phyloP scores from a whole-genome alignment of 495 filamentous ascomycete species.

The Penicillium roqueforti region DNA sequence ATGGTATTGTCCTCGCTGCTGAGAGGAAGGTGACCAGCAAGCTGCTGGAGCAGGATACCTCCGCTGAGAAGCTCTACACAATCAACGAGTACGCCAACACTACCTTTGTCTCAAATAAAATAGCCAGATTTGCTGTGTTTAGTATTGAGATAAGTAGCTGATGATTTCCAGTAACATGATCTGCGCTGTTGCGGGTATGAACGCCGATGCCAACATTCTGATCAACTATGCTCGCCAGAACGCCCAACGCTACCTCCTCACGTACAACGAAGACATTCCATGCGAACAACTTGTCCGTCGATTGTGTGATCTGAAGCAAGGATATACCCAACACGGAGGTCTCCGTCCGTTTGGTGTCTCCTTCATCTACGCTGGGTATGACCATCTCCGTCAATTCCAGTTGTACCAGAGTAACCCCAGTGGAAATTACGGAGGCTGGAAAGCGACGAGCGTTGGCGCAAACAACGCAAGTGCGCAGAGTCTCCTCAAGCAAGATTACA shows the following conservation, averaged over 20 bases:
- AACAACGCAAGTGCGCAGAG: conserved; percentile 98
- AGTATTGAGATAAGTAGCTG: conserved; percentile 10
- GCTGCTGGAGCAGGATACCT: conserved; percentile 97
- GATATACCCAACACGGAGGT: conserved; percentile 98
- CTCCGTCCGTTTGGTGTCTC: conserved; percentile 97
- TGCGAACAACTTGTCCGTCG: conserved; percentile 97
- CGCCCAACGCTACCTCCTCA: conserved; percentile 94
- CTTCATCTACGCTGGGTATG: conserved; percentile 99
- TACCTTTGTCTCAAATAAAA: background rate
- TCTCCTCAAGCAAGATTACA: conserved; percentile 98
- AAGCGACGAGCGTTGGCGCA: conserved; percentile 94
- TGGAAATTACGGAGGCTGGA: conserved; percentile 99
- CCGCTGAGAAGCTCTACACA: conserved; percentile 98
- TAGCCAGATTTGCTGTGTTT: background rate
- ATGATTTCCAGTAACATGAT: conserved; percentile 85
- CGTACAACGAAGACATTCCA: conserved; percentile 99
- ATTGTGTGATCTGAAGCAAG: conserved; percentile 97
- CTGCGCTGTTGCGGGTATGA: conserved; percentile 98
- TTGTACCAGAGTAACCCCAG: conserved; percentile 99
- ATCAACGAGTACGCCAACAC: conserved; percentile 78
- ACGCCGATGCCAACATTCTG: conserved; percentile 97
- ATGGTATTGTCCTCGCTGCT: conserved; percentile 98
- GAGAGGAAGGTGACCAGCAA: conserved; percentile 99
- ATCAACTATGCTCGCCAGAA: conserved; percentile 98
- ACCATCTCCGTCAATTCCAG: conserved; percentile 93